Percentiles rank a stretch among this genome's conserved stretches.
phyloP scores from a whole-genome alignment of 805 yeast genomes.

The Lachancea quebecensis region DNA sequence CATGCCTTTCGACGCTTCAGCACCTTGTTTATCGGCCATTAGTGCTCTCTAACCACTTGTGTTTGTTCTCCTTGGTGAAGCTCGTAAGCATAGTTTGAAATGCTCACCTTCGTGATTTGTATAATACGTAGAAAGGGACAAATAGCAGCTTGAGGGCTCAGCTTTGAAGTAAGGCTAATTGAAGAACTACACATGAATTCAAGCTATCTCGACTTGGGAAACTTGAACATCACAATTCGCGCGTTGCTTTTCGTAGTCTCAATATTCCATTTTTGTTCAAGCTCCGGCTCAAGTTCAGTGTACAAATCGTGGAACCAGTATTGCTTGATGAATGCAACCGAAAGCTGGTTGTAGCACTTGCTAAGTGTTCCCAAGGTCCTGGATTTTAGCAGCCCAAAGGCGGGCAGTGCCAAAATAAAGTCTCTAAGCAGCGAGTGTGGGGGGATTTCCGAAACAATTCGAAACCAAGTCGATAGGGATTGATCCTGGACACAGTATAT shows the following conservation, averaged over 20 bases:
- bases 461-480: conserved; percentile 14
- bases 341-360: conserved; percentile 19
- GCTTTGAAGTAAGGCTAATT: too few relatives aligned
- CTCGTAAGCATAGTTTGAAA: too few relatives aligned
- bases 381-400: conserved; percentile 13
- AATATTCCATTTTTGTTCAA: conserved; percentile 5
- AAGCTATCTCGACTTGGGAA: too few relatives aligned
- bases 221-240: conserved; percentile 13
- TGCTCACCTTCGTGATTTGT: too few relatives aligned
- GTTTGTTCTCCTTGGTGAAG: too few relatives aligned
- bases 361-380: conserved; percentile 10
- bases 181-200: too few relatives aligned
- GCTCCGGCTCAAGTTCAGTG: conserved; percentile 1
- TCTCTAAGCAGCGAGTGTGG: conserved; percentile 4
- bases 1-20: not conserved
- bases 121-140: too few relatives aligned
- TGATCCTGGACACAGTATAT: conserved; percentile 7
- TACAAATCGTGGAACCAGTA: conserved; percentile 15
- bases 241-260: conserved; percentile 3
- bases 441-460: conserved; percentile 4
- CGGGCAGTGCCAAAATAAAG: conserved; percentile 12
- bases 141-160: too few relatives aligned
- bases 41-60: too few relatives aligned
- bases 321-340: conserved; percentile 10
- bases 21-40: not conserved